Evolutionary conservation across 148 eudicot genomes (phyloP).

Genomic region (Pharnaceum exiguum): DNA sequence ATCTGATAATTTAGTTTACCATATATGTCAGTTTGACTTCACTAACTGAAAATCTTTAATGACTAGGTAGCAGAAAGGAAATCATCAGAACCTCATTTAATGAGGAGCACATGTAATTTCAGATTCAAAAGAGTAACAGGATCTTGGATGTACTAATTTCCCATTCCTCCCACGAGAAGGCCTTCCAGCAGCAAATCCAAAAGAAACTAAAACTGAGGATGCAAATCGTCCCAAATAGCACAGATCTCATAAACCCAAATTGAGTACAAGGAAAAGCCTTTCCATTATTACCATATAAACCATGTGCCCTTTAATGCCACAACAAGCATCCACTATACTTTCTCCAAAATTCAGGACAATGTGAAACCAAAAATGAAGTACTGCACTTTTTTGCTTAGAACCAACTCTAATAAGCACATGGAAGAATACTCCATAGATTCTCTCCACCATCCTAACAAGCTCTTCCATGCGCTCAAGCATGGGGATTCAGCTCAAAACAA

Average conservation of each 20-base stretch:
- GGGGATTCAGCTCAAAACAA: background rate
- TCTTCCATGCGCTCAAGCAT: too few species aligned
- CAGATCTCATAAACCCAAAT: background rate
- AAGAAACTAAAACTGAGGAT: background rate
- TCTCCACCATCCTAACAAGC: background rate
- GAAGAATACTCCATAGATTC: background rate
- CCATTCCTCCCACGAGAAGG: background rate
- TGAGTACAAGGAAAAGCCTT: background rate
- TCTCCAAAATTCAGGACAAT: background rate
- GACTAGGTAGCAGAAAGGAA: too few species aligned
- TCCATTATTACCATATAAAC: background rate
- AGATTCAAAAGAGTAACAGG: background rate
- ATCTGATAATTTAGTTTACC: too few species aligned
- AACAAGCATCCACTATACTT: constrained; percentile 7
- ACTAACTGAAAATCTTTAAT: too few species aligned
- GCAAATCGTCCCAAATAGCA: background rate
- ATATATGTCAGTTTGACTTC: too few species aligned
- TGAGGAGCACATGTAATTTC: background rate
- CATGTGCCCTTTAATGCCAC: constrained; percentile 15
- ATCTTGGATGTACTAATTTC: background rate
- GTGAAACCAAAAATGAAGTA: background rate
- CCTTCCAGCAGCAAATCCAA: background rate
- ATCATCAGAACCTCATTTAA: too few species aligned
- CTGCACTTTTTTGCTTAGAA: constrained; percentile 20
- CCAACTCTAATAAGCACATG: constrained; percentile 19